Evolutionary conservation across 805 yeast species (phyloP), one percentile per base, ranked within the genome.

Genomic region (Candida sanyiensis): DNA sequence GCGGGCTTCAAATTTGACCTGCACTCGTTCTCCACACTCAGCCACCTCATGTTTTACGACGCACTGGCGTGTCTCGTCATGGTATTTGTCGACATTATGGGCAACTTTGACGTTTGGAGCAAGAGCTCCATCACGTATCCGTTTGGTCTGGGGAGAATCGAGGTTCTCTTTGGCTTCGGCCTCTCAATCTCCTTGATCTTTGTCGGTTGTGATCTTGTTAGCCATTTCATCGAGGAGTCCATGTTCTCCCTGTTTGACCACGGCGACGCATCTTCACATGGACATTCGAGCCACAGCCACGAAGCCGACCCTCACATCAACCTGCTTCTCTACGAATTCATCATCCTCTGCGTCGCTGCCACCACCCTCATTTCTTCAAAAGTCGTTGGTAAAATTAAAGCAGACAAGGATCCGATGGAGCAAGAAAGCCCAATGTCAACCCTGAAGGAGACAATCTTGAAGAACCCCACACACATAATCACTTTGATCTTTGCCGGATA

Each of bases 41-140:
- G 97, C 0, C 98, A 90, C 65, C 65, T 93, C 43, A 70, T 89
- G 7, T 82, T 88, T 44, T 90, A 87, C 59, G 97, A 90, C 59
- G 76, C 95, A 0, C 62, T 88, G 26, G 88, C 94, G 1, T 82
- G 87, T 28, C 51, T 80, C 2, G 67, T 83, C 12, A 70, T 81
- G 3, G 82, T 83, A 0, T 59, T 73, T 13, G 96, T 87, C 6
- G 87, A 82, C 43, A 71, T 87, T 10, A 73, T 90, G 74, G 73
- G 86, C n/a, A 93, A 89, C 55, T 90, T 90, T 60, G 94, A 86
- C 47, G 94, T 83, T 6, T 93, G 97, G 96, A 78, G 75, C 47
- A 76, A 74, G 40, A 75, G 89, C 6, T 83, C 95, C 2, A 67
- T 93, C 23, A 78, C 80, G 11, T 83, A 78, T 47, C 98, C 98